Evolutionary conservation across 352 stramenopile genomes (phyloP).

Genomic region (Pythium brachiatum): DNA sequence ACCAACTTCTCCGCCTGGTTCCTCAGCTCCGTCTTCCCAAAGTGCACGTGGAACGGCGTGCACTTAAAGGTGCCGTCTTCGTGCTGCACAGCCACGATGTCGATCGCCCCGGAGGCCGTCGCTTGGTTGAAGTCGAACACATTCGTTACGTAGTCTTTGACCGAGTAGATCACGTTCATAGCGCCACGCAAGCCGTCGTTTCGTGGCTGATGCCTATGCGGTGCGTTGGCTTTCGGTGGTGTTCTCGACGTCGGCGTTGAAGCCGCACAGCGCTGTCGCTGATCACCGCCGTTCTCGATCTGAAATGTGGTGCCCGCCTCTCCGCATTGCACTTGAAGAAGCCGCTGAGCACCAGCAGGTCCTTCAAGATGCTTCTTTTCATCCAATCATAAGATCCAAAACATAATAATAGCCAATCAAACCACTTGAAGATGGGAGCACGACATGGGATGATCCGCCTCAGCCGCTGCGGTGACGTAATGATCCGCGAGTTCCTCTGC

Average conservation of each 20-base stretch:
- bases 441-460: neutral
- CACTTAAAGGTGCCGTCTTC: slow-evolving; percentile 54
- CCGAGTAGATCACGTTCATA: slow-evolving; percentile 87
- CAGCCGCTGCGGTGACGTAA: neutral
- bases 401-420: slow-evolving; percentile 4
- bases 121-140: slow-evolving; percentile 68
- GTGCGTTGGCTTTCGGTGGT: neutral
- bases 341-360: neutral
- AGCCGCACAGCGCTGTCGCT: neutral
- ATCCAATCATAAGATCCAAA: neutral
- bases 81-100: slow-evolving; percentile 82
- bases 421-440: slow-evolving; percentile 2
- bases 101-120: slow-evolving; percentile 66
- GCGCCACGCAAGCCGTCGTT: neutral
- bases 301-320: neutral
- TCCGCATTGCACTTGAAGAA: slow-evolving; percentile 8
- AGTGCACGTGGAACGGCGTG: slow-evolving; percentile 85
- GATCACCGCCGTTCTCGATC: neutral
- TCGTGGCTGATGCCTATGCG: neutral
- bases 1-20: slow-evolving; percentile 24
- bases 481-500: neutral
- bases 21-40: slow-evolving; percentile 49
- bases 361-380: slow-evolving; percentile 4
- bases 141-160: slow-evolving; percentile 86
- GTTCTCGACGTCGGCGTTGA: neutral